These are phyloP conservation scores for Claviceps digitariae DNA, from an alignment of 2,329 filamentous ascomycete genomes.

Conservation along the genomic window DNA sequence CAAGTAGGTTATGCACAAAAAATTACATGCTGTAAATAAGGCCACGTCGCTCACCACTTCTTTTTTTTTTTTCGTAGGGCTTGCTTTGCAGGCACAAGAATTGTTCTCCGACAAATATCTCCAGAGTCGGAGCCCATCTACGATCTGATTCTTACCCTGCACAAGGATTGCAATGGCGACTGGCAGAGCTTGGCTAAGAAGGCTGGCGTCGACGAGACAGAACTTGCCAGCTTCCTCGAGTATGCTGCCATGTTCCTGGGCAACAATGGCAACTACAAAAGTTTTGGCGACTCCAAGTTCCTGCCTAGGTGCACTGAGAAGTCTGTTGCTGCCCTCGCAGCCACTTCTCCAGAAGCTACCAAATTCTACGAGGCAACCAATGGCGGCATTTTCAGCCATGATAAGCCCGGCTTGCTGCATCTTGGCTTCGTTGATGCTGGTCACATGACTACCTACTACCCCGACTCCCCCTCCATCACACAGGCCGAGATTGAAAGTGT, in stretches of 20 bases:
- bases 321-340: conserved; percentile 50
- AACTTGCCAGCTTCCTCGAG: conserved; percentile 57
- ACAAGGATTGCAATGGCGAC: conserved; percentile 53
- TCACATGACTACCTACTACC: conserved; percentile 74
- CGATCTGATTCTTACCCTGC: conserved; percentile 63
- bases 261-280: conserved; percentile 76
- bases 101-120: conserved; percentile 69
- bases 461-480: conserved; percentile 59
- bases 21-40: neutral
- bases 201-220: conserved; percentile 48
- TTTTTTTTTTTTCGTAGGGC: conserved; percentile 51
- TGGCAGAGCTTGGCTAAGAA: conserved; percentile 55
- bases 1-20: conserved; percentile 36
- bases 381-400: conserved; percentile 58
- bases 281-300: conserved; percentile 76
- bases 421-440: conserved; percentile 62
- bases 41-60: neutral
- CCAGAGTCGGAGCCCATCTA: conserved; percentile 72
- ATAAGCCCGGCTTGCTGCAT: conserved; percentile 53
- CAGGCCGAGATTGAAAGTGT: conserved; percentile 61
- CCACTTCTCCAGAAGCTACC: conserved; percentile 44
- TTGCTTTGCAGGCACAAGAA: conserved; percentile 61
- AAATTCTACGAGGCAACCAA: conserved; percentile 53
- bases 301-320: conserved; percentile 56
- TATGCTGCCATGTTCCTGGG: conserved; percentile 69